These are phyloP conservation scores for Handroanthus guayacan DNA, from an alignment of 257 asterid genomes.

Conservation along the genomic window DNA sequence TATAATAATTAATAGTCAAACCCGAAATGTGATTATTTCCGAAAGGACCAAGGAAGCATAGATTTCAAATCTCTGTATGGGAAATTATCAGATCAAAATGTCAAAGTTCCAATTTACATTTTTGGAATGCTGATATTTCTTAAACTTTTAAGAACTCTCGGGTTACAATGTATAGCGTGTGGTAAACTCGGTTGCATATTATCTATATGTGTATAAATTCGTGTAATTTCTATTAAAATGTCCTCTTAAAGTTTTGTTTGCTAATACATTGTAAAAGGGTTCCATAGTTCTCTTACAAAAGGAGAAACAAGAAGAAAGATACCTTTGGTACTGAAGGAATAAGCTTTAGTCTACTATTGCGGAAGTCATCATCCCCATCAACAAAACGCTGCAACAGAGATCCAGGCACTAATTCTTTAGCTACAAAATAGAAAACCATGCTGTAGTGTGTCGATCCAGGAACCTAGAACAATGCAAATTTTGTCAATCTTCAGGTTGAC, in stretches of 20 bases:
- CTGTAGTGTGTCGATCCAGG: conserved; percentile 96
- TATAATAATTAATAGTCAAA: conserved; percentile 14
- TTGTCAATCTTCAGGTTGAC: conserved; percentile 28
- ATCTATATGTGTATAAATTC: too few species aligned
- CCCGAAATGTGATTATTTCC: conserved; percentile 18
- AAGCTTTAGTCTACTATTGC: conserved; percentile 92
- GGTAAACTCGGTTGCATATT: too few species aligned
- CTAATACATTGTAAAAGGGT: background rate
- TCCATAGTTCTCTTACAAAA: background rate
- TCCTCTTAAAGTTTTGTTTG: too few species aligned
- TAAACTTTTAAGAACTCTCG: too few species aligned
- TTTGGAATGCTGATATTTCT: background rate
- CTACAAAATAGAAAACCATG: conserved; percentile 89
- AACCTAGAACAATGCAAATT: conserved; percentile 52
- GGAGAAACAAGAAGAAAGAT: conserved; percentile 26
- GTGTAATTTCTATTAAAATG: too few species aligned
- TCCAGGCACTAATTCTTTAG: conserved; percentile 62
- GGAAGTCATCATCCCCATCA: conserved; percentile 96
- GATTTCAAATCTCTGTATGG: background rate
- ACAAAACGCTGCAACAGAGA: conserved; percentile 90
- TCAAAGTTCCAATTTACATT: conserved; percentile 4
- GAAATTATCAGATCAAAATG: too few species aligned
- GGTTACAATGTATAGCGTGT: too few species aligned
- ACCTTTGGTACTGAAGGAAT: conserved; percentile 99
- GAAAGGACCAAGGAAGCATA: background rate